Base-by-base conservation (phyloP, 129 eudicot genomes). In the Ambrosia artemisiifolia region DNA sequence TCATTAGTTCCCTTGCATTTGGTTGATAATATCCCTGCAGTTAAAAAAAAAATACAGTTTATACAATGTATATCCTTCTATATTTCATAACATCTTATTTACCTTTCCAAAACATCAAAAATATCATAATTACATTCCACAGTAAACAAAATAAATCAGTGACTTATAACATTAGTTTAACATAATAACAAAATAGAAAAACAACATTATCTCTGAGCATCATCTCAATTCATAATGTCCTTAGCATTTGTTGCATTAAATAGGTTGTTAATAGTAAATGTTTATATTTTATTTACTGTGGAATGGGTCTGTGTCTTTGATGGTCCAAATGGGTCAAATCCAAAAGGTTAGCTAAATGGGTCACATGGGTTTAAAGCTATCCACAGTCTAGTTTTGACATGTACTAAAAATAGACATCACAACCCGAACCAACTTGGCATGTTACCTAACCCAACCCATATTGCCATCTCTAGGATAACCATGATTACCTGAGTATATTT, bases 1-100 rank as follows among this genome's bases (percentile, higher is more conserved):
- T 84, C 87, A 88, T 86, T 38, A 91, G 83, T 70, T 91, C 95
- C 71, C 88, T 77, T 19, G 97, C 96, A 20, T 90, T 76, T 49
- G 90, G 81, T 70, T 84, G 96, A 66, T 91, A 88, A 59, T 85
- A 86, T 46, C 82, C 90, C 95, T 87, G 61, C 47, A 63, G 14
- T 51, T 78, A 14, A 28, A 47, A 35, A 49, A 61, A 36, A 32
- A 17, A 57, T 66, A 43, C 18, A 4, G 54, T 48, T 48, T 48
- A 13, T 17, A 48, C 54, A 48, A 48, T 48, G 54, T 13, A 1
- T 40, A 40, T 10, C 7, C 44, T 40, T 40, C 44, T 40, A 40
- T 10, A 40, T 40, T 40, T 7, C 44, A 40, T 38, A 38, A 38
- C 9, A 38, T 38, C 43, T 38, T 38, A 5, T 38, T 9, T 7